Evolutionary conservation across 768 basidiomycete genomes (phyloP).

Genomic region (Postia placenta): DNA sequence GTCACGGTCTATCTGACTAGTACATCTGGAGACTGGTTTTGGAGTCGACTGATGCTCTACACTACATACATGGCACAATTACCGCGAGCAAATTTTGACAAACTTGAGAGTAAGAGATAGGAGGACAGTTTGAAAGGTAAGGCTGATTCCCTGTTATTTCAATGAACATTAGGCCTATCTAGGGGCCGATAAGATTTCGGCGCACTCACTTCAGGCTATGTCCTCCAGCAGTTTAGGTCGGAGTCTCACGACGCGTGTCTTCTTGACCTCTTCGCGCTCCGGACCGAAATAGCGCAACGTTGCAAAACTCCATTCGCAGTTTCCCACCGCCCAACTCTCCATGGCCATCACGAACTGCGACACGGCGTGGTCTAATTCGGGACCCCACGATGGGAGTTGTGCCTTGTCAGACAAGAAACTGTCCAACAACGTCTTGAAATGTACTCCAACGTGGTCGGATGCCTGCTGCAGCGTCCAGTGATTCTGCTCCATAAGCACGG

Average conservation of each 20-base stretch:
- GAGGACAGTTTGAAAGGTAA: no score
- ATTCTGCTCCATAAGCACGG: conserved; percentile 22
- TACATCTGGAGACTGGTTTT: no score
- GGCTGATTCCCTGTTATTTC: no score
- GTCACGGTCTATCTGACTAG: no score
- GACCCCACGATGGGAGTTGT: conserved; percentile 7
- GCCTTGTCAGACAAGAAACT: conserved; percentile 6
- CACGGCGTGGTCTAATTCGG: conserved; percentile 7
- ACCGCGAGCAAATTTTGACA: no score
- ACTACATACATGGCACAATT: no score
- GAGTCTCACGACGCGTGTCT: conserved; percentile 7
- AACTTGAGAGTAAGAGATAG: no score
- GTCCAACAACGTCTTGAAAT: conserved; percentile 10
- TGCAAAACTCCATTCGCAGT: conserved; percentile 17
- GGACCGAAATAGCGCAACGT: conserved; percentile 19
- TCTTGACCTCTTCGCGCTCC: conserved; percentile 8
- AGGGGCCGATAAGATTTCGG: neutral
- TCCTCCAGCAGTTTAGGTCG: conserved; percentile 10
- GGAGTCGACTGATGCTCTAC: no score
- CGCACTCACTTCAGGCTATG: neutral
- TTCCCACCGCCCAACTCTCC: conserved; percentile 17
- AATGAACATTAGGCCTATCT: no score
- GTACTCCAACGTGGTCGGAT: conserved; percentile 16
- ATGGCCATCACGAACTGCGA: conserved; percentile 7
- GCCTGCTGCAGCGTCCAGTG: conserved; percentile 20